phyloP scores from a whole-genome alignment of 345 rosid species.

The Iberis pinnata region DNA sequence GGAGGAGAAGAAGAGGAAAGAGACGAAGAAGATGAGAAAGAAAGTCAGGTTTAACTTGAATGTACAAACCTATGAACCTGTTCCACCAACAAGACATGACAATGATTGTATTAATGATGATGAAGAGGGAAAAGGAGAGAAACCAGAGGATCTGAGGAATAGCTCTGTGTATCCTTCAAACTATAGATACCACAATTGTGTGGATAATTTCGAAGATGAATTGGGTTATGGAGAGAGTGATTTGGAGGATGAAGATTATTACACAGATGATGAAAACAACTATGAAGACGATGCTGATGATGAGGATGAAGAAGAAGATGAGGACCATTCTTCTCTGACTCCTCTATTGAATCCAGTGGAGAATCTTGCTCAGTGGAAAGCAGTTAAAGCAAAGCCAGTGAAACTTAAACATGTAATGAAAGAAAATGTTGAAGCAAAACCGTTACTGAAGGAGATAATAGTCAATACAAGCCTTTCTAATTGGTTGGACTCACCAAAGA shows the following conservation, averaged over 20 bases:
- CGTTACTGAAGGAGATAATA: background rate
- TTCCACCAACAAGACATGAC: constrained; percentile 25
- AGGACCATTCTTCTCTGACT: constrained; percentile 36
- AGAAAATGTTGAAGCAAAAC: constrained; percentile 61
- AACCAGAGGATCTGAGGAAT: constrained; percentile 21
- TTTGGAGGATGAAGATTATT: constrained; percentile 39
- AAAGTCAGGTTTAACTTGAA: constrained; percentile 84
- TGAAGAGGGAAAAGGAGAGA: constrained; percentile 29
- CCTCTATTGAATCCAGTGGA: constrained; percentile 74
- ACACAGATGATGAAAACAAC: constrained; percentile 23
- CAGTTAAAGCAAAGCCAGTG: constrained; percentile 54
- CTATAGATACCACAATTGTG: constrained; percentile 54
- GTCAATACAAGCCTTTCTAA: constrained; percentile 53
- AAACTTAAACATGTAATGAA: constrained; percentile 35
- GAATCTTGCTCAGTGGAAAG: constrained; percentile 80
- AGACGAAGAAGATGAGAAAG: constrained; percentile 46
- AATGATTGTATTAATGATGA: constrained; percentile 35
- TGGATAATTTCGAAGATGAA: constrained; percentile 53
- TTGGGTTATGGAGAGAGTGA: constrained; percentile 49
- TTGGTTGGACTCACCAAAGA: constrained; percentile 24
- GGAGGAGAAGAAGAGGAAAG: constrained; percentile 30
- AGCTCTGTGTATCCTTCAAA: constrained; percentile 38
- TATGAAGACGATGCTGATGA: constrained; percentile 33
- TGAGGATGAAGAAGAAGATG: constrained; percentile 20
- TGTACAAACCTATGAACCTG: constrained; percentile 68